Percentiles rank a stretch among this genome's conserved stretches.
Evolutionary conservation across 495 filamentous ascomycete species (phyloP).

Genomic region (Aspergillus diversus): DNA sequence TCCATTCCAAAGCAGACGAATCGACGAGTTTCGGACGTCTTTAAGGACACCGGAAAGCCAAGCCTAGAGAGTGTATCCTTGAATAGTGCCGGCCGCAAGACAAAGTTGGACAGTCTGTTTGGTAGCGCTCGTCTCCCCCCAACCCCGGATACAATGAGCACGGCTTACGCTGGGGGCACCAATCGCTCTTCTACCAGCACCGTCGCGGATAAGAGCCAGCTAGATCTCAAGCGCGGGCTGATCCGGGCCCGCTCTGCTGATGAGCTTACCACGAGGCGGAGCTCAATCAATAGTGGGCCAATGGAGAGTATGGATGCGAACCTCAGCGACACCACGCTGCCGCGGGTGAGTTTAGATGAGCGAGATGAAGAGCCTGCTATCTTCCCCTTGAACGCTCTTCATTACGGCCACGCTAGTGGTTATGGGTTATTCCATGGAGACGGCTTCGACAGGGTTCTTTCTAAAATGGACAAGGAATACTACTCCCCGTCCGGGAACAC

Average conservation of each 20-base stretch:
- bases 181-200: slow-evolving; percentile 45
- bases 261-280: slow-evolving; percentile 36
- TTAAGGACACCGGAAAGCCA: slow-evolving; percentile 20
- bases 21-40: slow-evolving; percentile 26
- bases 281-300: slow-evolving; percentile 34
- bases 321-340: slow-evolving; percentile 36
- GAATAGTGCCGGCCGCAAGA: slow-evolving; percentile 31
- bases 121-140: slow-evolving; percentile 42
- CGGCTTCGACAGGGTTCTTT: slow-evolving; percentile 24
- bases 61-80: slow-evolving; percentile 28
- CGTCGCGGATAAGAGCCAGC: slow-evolving; percentile 29
- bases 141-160: slow-evolving; percentile 53
- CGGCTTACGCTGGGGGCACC: slow-evolving; percentile 34
- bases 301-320: slow-evolving; percentile 39
- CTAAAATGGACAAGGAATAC: slow-evolving; percentile 29
- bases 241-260: slow-evolving; percentile 41
- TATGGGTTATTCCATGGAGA: slow-evolving; percentile 28
- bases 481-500: slow-evolving; percentile 29
- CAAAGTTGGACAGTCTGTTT: slow-evolving; percentile 39
- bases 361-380: slow-evolving; percentile 34
- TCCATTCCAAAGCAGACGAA: slow-evolving; percentile 28
- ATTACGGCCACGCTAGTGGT: slow-evolving; percentile 29
- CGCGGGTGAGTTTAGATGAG: slow-evolving; percentile 25
- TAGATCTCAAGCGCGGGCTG: slow-evolving; percentile 28
- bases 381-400: slow-evolving; percentile 38